phyloP scores from a whole-genome alignment of 2,329 filamentous ascomycete species.

The Alternaria sp. region DNA sequence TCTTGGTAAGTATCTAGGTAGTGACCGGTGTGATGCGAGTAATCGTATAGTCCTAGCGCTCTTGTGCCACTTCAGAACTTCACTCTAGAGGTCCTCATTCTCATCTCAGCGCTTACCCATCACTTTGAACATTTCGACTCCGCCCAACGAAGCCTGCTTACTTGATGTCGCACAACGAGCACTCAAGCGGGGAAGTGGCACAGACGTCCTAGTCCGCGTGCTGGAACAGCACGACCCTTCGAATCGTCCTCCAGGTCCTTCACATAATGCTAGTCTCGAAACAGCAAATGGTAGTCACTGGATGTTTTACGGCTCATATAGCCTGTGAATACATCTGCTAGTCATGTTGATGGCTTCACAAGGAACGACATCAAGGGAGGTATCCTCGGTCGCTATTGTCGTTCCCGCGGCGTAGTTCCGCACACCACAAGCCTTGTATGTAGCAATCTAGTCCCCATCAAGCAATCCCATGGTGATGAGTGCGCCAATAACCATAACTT shows the following conservation, averaged over 20 bases:
- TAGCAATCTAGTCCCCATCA: not conserved
- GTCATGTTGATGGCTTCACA: not conserved
- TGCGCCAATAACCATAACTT: not conserved
- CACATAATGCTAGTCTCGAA: not conserved
- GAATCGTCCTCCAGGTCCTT: not conserved
- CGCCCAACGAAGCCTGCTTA: not conserved
- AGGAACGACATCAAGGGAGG: not conserved
- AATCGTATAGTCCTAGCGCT: not conserved
- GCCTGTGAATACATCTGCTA: not conserved
- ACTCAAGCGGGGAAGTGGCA: not conserved
- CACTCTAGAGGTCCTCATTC: not conserved
- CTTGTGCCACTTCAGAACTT: not conserved
- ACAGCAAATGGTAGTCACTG: not conserved
- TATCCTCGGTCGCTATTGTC: not conserved
- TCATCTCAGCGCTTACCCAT: not conserved
- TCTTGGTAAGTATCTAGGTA: not conserved
- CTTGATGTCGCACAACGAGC: not conserved
- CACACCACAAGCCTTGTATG: not conserved
- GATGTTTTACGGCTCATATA: not conserved
- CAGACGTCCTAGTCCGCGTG: not conserved
- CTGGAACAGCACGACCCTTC: not conserved
- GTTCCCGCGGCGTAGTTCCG: not conserved
- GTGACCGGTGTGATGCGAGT: not conserved
- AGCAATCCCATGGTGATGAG: not conserved
- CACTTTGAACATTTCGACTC: not conserved